Percentiles rank a stretch among this genome's conserved stretches.
Evolutionary conservation across 2,329 filamentous ascomycete genomes (phyloP).

Genomic region (Talaromyces islandicus): DNA sequence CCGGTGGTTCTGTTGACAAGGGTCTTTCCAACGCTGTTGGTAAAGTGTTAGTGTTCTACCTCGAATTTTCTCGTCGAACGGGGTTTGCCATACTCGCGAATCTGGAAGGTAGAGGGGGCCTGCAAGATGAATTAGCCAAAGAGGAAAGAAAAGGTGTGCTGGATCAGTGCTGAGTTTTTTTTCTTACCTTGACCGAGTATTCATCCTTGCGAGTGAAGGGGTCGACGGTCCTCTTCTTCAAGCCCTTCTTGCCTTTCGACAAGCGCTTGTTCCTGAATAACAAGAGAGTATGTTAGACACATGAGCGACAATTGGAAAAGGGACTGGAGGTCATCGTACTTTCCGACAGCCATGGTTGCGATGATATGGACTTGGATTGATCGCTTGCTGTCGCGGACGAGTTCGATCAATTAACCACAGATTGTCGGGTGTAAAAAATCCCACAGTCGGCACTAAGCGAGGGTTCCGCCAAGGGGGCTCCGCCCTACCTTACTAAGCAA

Average conservation of each 20-base stretch:
- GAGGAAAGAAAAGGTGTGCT: slow-evolving; percentile 14
- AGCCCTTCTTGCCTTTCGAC: slow-evolving; percentile 99
- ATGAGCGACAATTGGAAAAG: background rate
- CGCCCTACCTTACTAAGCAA: slow-evolving; percentile 22
- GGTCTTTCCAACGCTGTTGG: slow-evolving; percentile 90
- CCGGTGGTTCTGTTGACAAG: slow-evolving; percentile 98
- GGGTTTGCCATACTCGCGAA: slow-evolving; percentile 76
- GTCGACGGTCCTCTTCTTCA: slow-evolving; percentile 99
- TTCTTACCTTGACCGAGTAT: slow-evolving; percentile 86
- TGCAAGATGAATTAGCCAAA: slow-evolving; percentile 26
- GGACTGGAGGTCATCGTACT: slow-evolving; percentile 44
- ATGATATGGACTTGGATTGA: slow-evolving; percentile 30
- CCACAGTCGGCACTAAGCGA: slow-evolving; percentile 44
- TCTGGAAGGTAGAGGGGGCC: slow-evolving; percentile 92
- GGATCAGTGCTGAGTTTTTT: background rate
- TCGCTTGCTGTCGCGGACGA: slow-evolving; percentile 19
- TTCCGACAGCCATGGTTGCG: slow-evolving; percentile 78
- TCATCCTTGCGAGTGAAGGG: slow-evolving; percentile 99
- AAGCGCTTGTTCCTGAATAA: slow-evolving; percentile 91
- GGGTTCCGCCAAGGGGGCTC: slow-evolving; percentile 16
- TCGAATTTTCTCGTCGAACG: background rate
- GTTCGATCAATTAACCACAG: slow-evolving; percentile 9
- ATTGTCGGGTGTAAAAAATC: slow-evolving; percentile 27
- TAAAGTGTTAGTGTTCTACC: slow-evolving; percentile 16
- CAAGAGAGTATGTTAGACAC: background rate